Base-by-base conservation (phyloP, 768 basidiomycete genomes). In the Amanita muscaria region DNA sequence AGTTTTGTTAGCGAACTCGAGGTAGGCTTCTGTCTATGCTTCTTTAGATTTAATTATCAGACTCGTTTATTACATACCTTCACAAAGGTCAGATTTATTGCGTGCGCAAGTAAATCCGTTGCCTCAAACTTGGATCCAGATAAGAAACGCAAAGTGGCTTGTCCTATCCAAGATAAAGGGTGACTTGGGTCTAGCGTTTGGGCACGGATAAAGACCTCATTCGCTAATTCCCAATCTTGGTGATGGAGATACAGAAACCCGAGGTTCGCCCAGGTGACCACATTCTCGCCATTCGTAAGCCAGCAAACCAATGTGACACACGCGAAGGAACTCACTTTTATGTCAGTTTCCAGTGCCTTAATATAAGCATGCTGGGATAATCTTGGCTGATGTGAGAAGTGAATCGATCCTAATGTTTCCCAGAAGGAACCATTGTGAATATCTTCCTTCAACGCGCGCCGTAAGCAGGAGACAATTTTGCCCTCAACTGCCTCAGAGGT, bases 161-260 rank as follows among this genome's bases (percentile, higher is more conserved):
- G 92, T 1, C 91, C 96, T 16, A 94, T 70, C 96, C 96, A 99
- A 6, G 91, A 83, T 16, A 80, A 56, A 1, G 84, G 73, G 63
- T 82, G 84, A 56, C 98, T 94, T 5, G 94, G 89, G 65, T 98
- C 92, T 34, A 92, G 71, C 14, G 84, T 80, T 59, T 97, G 96
- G 8, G 93, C 90, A 46, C 81, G 81, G 55, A 81, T 73, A 53
- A 99, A 79, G 1, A 88, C 83, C 55, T 92, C 81, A 51, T 83
- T 84, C 1, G 94, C 89, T 24, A 98, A 67, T 40, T 90, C 85
- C 2, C 72, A 53, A 61, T 98, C 94, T 16, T 71, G 69, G 51
- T 93, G 72, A 44, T 84, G 66, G 19, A 92, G 69, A 62, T 89
- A 98, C 31, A 99, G 67, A 25, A 97, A 65, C 2, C 93, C 96